phyloP scores from a whole-genome alignment of 116 monocot genomes.

The Trichopus zeylanicus region DNA sequence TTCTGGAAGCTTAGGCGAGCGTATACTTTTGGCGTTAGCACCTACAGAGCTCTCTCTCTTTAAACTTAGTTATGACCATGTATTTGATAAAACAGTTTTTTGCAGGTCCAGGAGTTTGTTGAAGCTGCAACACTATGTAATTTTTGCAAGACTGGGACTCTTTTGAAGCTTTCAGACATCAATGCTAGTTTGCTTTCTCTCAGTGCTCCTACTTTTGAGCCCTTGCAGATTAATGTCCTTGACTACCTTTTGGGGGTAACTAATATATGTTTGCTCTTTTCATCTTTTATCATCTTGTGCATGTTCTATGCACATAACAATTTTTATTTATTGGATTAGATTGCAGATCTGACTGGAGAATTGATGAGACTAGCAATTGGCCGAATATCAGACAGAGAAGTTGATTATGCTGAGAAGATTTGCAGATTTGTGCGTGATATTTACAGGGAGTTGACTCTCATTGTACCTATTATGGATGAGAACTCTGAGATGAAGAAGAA shows the following conservation, averaged over 20 bases:
- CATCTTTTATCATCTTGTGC: not conserved
- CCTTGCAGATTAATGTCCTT: slow-evolving; percentile 88
- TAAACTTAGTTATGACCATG: not conserved
- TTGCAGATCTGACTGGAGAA: slow-evolving; percentile 92
- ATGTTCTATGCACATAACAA: not conserved
- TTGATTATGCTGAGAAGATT: slow-evolving; percentile 89
- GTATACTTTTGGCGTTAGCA: slow-evolving; percentile 78
- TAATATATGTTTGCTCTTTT: not conserved
- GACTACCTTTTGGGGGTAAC: slow-evolving; percentile 87
- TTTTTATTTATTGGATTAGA: slow-evolving; percentile 25
- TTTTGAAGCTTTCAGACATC: slow-evolving; percentile 75
- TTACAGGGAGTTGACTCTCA: slow-evolving; percentile 73
- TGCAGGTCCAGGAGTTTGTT: slow-evolving; percentile 93
- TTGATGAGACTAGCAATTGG: slow-evolving; percentile 96
- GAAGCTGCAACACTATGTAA: slow-evolving; percentile 86
- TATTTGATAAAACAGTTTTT: not conserved
- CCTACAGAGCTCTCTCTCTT: not conserved
- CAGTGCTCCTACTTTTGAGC: slow-evolving; percentile 53
- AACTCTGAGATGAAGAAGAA: slow-evolving; percentile 97
- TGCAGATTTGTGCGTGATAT: slow-evolving; percentile 77
- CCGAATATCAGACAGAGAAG: slow-evolving; percentile 89
- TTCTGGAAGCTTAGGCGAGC: slow-evolving; percentile 97
- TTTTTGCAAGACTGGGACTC: slow-evolving; percentile 78
- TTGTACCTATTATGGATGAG: slow-evolving; percentile 86
- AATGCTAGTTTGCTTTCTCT: slow-evolving; percentile 53